Evolutionary conservation across 2,329 filamentous ascomycete genomes (phyloP).

Genomic region (Magnaporthales sp.): DNA sequence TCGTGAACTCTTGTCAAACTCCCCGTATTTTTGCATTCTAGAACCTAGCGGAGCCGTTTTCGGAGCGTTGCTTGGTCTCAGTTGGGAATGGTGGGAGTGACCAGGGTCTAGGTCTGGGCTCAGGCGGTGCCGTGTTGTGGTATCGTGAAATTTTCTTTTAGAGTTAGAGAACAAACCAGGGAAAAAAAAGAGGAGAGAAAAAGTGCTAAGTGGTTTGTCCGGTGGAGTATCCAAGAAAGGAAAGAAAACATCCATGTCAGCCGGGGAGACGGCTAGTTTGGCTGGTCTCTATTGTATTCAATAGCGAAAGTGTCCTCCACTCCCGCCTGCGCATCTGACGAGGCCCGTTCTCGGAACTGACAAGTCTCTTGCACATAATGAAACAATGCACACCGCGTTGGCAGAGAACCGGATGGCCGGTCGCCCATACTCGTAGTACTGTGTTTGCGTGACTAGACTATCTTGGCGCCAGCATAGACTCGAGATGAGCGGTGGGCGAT

Average conservation of each 20-base stretch:
- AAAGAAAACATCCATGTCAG: not conserved
- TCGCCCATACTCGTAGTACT: not conserved
- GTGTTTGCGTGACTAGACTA: not conserved
- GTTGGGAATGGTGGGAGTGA: not conserved
- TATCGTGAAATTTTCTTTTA: not conserved
- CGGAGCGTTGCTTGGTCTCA: not conserved
- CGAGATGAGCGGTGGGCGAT: not conserved
- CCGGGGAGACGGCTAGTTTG: not conserved
- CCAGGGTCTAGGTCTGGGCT: not conserved
- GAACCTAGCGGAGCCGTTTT: not conserved
- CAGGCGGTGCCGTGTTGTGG: not conserved
- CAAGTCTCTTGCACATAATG: not conserved
- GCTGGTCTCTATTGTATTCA: not conserved
- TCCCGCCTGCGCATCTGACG: not conserved
- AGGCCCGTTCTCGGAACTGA: not conserved
- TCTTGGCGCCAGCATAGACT: not conserved
- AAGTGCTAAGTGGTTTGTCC: not conserved
- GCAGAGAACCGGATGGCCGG: not conserved
- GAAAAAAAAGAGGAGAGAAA: not conserved
- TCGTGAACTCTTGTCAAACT: not conserved
- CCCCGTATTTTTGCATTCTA: not conserved
- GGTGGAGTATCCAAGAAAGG: not conserved
- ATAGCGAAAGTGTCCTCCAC: not conserved
- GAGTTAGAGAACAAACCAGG: not conserved
- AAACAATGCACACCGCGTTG: not conserved